phyloP scores from a whole-genome alignment of 257 asterid genomes.

The Sherardia arvensis region DNA sequence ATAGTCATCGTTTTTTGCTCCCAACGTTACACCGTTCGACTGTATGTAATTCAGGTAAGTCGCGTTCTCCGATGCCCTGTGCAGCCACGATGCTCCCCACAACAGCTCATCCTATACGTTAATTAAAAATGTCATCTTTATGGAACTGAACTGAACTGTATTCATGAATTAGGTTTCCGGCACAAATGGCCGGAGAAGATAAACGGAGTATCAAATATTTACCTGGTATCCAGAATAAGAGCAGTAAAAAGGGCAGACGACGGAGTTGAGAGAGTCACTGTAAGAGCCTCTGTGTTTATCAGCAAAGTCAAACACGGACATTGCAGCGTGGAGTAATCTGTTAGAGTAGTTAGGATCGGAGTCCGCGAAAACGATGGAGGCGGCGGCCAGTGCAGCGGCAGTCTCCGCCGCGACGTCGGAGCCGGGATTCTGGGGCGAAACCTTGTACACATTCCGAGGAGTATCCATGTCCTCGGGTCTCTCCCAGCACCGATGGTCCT shows the following conservation, averaged over 20 bases:
- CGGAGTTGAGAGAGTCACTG: constrained; percentile 61
- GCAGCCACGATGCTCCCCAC: constrained; percentile 97
- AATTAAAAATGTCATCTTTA: background rate
- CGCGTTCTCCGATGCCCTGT: constrained; percentile 45
- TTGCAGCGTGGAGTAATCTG: constrained; percentile 43
- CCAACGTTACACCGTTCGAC: constrained; percentile 61
- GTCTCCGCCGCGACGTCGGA: constrained; percentile 92
- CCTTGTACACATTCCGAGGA: constrained; percentile 47
- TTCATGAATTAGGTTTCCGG: too few relatives aligned
- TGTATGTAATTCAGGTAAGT: constrained; percentile 54
- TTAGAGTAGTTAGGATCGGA: constrained; percentile 64
- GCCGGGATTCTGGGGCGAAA: constrained; percentile 62
- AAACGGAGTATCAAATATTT: too few relatives aligned
- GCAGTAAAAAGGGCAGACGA: constrained; percentile 81
- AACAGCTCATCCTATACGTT: constrained; percentile 68
- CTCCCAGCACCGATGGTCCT: constrained; percentile 82
- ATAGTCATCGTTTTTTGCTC: constrained; percentile 61
- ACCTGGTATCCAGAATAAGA: constrained; percentile 82
- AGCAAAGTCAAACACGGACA: constrained; percentile 71
- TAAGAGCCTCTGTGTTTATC: constrained; percentile 69
- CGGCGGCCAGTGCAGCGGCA: constrained; percentile 84
- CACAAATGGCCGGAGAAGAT: too few relatives aligned
- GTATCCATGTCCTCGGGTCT: constrained; percentile 92
- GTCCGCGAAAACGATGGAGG: constrained; percentile 64
- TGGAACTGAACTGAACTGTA: background rate